These are phyloP conservation scores for Lentinus brumalis DNA, from an alignment of 768 basidiomycete genomes.

Conservation along the genomic window DNA sequence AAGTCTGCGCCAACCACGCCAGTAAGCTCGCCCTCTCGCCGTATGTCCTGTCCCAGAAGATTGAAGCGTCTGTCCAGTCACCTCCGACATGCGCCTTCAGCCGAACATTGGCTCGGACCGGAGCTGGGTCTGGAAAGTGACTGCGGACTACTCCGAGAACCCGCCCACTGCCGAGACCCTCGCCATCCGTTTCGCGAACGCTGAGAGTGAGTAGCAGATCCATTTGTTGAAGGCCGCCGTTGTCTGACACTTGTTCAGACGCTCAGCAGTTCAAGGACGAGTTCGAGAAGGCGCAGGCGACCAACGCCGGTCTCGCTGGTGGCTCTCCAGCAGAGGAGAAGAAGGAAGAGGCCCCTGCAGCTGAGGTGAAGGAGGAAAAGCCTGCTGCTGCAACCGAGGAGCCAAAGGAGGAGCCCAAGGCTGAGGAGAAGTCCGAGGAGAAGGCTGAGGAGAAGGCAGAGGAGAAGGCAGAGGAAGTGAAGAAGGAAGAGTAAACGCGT, in stretches of 20 bases:
- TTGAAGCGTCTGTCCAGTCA: slow-evolving; percentile 50
- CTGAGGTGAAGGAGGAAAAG: slow-evolving; percentile 31
- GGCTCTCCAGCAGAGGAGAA: slow-evolving; percentile 33
- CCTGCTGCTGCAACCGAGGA: slow-evolving; percentile 32
- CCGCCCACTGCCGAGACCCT: slow-evolving; percentile 93
- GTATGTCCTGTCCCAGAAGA: neutral
- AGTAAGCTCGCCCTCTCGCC: slow-evolving; percentile 49
- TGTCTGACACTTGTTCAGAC: slow-evolving; percentile 43
- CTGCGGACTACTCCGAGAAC: slow-evolving; percentile 91
- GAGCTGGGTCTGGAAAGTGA: slow-evolving; percentile 99
- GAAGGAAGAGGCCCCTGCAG: slow-evolving; percentile 34
- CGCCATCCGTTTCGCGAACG: slow-evolving; percentile 96
- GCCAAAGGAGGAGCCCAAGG: slow-evolving; percentile 28
- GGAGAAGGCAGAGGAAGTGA: slow-evolving; percentile 24
- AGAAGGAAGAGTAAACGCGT: slow-evolving; percentile 28
- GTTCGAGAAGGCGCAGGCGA: slow-evolving; percentile 84
- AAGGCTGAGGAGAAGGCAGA: slow-evolving; percentile 24
- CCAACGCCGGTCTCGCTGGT: slow-evolving; percentile 53
- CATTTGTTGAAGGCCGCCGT: neutral
- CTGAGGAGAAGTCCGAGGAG: slow-evolving; percentile 33
- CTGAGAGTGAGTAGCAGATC: slow-evolving; percentile 70
- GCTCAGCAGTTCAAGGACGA: slow-evolving; percentile 86
- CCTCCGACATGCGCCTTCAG: slow-evolving; percentile 89
- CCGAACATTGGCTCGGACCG: slow-evolving; percentile 98
- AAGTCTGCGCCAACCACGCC: slow-evolving; percentile 98